Evolutionary conservation across 2,329 filamentous ascomycete species (phyloP).

Genomic region (Gaeumannomyces tritici): DNA sequence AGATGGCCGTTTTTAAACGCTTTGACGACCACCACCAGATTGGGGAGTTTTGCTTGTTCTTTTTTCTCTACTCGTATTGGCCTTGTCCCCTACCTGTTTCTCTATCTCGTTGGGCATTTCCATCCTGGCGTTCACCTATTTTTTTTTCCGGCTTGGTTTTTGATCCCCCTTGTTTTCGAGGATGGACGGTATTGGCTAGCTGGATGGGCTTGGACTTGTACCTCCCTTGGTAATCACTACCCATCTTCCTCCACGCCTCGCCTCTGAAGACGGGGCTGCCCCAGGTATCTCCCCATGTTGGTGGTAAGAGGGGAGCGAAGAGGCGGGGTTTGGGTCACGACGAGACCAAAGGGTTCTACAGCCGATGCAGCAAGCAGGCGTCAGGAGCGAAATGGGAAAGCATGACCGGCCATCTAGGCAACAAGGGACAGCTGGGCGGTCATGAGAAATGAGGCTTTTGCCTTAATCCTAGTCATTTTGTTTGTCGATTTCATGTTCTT

Average conservation of each 20-base stretch:
- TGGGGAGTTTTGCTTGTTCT: not conserved
- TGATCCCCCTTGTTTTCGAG: not conserved
- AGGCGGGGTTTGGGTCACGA: not conserved
- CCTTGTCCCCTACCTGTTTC: not conserved
- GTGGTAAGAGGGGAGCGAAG: not conserved
- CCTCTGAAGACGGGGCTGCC: not conserved
- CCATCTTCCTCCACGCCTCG: not conserved
- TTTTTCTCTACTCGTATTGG: not conserved
- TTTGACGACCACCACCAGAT: not conserved
- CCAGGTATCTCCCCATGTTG: fast-evolving
- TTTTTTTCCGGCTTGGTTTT: not conserved
- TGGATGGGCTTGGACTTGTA: not conserved
- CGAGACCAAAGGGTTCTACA: not conserved
- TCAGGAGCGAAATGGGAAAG: not conserved
- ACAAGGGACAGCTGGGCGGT: not conserved
- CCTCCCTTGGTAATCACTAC: not conserved
- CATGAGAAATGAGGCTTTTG: not conserved
- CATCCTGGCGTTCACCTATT: not conserved
- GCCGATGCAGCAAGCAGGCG: not conserved
- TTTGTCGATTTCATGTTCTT: not conserved
- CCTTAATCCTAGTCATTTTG: not conserved
- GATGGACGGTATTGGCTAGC: not conserved
- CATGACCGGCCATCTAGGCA: too few species aligned
- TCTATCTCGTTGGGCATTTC: not conserved
- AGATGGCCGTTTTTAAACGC: not conserved